Percentiles rank a stretch among this genome's conserved stretches.
phyloP scores from a whole-genome alignment of 164 flowering plant species.

The Vitis rupestris region DNA sequence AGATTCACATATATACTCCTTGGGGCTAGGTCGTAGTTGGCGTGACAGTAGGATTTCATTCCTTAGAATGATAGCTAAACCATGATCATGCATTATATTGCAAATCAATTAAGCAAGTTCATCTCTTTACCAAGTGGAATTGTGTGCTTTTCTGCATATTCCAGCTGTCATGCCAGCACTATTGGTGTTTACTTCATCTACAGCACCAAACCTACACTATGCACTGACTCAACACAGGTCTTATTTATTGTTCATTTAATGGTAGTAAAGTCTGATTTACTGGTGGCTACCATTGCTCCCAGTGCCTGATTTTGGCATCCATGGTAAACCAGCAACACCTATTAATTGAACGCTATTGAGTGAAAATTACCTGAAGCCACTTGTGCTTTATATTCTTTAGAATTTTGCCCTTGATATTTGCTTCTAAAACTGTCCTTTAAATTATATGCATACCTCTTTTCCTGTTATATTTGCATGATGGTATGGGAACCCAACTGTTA shows the following conservation, averaged over 20 bases:
- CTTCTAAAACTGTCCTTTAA: not conserved
- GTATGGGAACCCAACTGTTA: too few relatives aligned
- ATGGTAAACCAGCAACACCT: not conserved
- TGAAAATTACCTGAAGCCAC: not conserved
- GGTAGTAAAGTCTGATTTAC: not conserved
- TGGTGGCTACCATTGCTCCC: not conserved
- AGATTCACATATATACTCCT: too few relatives aligned
- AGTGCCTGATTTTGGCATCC: not conserved
- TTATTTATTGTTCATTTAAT: not conserved
- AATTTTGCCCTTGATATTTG: not conserved
- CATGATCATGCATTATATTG: not conserved
- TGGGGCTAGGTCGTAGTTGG: not conserved
- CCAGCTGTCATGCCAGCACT: not conserved
- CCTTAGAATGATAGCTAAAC: too few relatives aligned
- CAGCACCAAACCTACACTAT: not conserved
- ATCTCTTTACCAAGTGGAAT: not conserved
- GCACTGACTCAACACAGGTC: not conserved
- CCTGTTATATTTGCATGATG: too few relatives aligned
- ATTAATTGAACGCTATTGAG: not conserved
- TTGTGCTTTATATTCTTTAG: not conserved
- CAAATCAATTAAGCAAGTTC: not conserved
- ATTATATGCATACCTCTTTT: too few relatives aligned
- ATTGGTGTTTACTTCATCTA: not conserved
- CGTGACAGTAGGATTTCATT: not conserved
- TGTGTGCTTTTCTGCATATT: slow-evolving; percentile 4